Base-by-base conservation (phyloP, 2,329 filamentous ascomycete species). In the Diaporthe sp. region DNA sequence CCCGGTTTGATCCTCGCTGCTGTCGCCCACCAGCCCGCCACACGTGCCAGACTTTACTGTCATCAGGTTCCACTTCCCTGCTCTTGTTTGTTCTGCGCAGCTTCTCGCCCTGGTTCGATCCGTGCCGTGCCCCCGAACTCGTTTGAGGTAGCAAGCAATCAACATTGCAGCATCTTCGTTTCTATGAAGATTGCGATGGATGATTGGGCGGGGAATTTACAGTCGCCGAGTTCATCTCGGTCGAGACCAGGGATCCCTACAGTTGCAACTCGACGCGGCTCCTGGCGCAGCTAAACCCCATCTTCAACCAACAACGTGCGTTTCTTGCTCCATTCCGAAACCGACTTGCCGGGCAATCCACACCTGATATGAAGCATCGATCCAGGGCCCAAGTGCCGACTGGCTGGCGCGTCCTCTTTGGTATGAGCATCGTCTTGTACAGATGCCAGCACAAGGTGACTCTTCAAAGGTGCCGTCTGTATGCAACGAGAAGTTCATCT, bases 241-340 rank as follows among this genome's bases (percentile, higher is more conserved):
- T 42, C 15, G 22, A 28, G 65, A 39, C 65, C 8, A 42, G 65
- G 65, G 65, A 70, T 55, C 65, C 65, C 65, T 70, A 55, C 65
- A 17, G 10, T 12, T 70, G 49, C 65, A 70, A 55, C 31, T 68
- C 15, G 22, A 68, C 65, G 47, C 65, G 65, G 47, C 34, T 53
- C 47, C 22, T 4, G 34, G 63, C 31, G 22, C 47, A 39, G 22
- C 34, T 37, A 68, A 28, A 25, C 15, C 65, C 15, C 51, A 42
- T 70, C 34, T 42, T 55, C 49, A 55, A 20, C 65, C 65, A 70
- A 55, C 65, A 20, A 39, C 22, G n/a, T 70, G 65, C 17, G 13
- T 28, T 70, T 42, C 34, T 55, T 39, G 65, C 65, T 55, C 55
- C 65, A 55, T 22, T 42, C 34, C 65, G 65, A 70, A 70, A 70